phyloP scores from a whole-genome alignment of 2,329 filamentous ascomycete genomes.

The Ophiostoma perfectum region DNA sequence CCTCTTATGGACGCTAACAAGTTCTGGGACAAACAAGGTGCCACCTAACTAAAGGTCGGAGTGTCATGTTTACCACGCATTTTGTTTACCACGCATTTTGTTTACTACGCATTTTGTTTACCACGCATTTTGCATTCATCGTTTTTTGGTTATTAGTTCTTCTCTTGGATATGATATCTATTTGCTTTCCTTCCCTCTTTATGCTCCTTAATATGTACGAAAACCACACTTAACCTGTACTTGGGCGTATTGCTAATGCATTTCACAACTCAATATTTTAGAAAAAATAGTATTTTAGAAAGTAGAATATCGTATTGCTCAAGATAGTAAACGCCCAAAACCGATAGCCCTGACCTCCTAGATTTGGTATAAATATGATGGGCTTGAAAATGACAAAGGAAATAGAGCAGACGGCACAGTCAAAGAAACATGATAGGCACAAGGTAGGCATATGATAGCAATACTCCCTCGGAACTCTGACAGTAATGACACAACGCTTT shows the following conservation, averaged over 20 bases:
- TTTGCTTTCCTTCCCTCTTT: neutral
- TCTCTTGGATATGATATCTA: conserved; percentile 9
- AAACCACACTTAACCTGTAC: no score
- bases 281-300: neutral
- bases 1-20: neutral
- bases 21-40: no score
- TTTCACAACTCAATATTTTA: neutral
- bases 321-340: neutral
- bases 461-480: neutral
- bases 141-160: conserved; percentile 1
- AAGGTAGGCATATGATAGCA: neutral
- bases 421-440: neutral
- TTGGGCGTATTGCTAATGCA: no score
- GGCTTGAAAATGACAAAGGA: neutral
- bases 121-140: neutral
- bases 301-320: neutral
- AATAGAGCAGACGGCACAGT: neutral
- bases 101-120: neutral
- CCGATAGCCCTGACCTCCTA: neutral
- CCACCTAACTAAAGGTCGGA: no score
- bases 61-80: neutral
- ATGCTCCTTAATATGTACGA: no score
- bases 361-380: conserved; percentile 7
- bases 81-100: neutral
- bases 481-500: neutral